Percentiles rank a stretch among this genome's conserved stretches.
These are phyloP conservation scores for Boletus pseudo-olivaceus DNA, from an alignment of 768 basidiomycete species.

Conservation along the genomic window DNA sequence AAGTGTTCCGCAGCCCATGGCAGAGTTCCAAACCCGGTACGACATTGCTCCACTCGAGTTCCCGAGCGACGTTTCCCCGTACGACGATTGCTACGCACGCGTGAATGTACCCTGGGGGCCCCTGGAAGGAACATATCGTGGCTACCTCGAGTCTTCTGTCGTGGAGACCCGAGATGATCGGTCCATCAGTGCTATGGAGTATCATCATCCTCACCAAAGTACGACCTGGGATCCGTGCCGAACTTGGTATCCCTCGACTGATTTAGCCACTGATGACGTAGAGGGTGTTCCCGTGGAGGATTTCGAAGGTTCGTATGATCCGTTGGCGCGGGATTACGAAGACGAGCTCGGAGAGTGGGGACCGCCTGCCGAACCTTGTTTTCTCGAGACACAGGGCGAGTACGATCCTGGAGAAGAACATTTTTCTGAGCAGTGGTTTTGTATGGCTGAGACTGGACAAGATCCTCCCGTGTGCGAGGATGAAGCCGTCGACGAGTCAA, in stretches of 20 bases:
- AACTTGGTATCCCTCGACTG: not conserved
- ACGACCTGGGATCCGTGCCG: not conserved
- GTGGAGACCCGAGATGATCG: not conserved
- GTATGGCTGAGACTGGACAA: not conserved
- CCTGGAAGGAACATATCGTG: not conserved
- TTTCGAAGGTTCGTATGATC: not conserved
- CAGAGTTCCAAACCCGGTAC: slow-evolving; percentile 8
- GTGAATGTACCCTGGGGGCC: not conserved
- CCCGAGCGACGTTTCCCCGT: slow-evolving; percentile 9
- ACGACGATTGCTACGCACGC: slow-evolving; percentile 1
- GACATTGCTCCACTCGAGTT: slow-evolving; percentile 10
- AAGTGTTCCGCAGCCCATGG: slow-evolving; percentile 2
- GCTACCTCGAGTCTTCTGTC: not conserved
- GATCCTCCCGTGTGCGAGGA: not conserved
- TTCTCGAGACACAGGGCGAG: not conserved
- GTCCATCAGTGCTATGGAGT: not conserved
- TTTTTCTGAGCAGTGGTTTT: not conserved
- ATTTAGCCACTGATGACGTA: slow-evolving; percentile 1
- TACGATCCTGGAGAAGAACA: not conserved
- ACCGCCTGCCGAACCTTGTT: not conserved
- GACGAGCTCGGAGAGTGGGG: not conserved
- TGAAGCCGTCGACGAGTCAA: not conserved
- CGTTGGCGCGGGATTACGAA: slow-evolving; percentile 3
- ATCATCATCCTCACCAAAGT: not conserved
- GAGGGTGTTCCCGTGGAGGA: not conserved